Evolutionary conservation across 2,329 filamentous ascomycete genomes (phyloP).

Genomic region (Xylariales sp.): DNA sequence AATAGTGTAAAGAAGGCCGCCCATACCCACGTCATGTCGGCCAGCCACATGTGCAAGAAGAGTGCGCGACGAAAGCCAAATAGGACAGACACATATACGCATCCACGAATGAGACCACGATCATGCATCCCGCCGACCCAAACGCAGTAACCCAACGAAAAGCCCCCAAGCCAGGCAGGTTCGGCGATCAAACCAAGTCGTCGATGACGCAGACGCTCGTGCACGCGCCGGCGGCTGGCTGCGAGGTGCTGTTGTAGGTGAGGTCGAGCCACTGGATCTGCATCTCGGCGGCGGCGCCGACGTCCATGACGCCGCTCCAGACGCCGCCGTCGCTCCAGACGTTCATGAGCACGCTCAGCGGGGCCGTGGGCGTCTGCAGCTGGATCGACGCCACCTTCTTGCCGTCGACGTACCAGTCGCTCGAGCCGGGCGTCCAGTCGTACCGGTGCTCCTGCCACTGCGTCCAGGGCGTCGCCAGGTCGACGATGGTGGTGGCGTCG

Average conservation of each 20-base stretch:
- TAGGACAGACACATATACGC: not conserved
- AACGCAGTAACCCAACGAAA: not conserved
- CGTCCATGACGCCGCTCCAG: slow-evolving; percentile 70
- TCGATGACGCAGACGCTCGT: slow-evolving; percentile 51
- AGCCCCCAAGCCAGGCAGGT: not conserved
- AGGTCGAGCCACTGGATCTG: slow-evolving; percentile 74
- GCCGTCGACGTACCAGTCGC: slow-evolving; percentile 68
- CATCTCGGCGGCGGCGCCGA: slow-evolving; percentile 61
- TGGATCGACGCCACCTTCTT: slow-evolving; percentile 61
- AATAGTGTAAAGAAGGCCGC: not conserved
- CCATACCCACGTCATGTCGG: no score
- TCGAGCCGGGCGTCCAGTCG: slow-evolving; percentile 67
- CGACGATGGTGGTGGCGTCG: slow-evolving; percentile 59
- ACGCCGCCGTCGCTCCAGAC: slow-evolving; percentile 70
- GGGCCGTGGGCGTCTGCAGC: slow-evolving; percentile 65
- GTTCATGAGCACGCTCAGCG: slow-evolving; percentile 66
- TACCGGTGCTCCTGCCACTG: slow-evolving; percentile 63
- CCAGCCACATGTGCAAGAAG: not conserved
- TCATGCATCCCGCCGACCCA: not conserved
- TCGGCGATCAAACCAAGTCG: slow-evolving; percentile 37
- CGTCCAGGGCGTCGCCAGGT: slow-evolving; percentile 60
- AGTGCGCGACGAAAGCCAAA: not conserved
- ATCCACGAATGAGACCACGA: not conserved
- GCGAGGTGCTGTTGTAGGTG: slow-evolving; percentile 61
- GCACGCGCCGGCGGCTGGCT: slow-evolving; percentile 39